A percentile compares a stretch with the other conserved stretches of the same genome.
These are phyloP conservation scores for Microdochium trichocladiopsis DNA, from an alignment of 2,329 filamentous ascomycete genomes.

Conservation along the genomic window DNA sequence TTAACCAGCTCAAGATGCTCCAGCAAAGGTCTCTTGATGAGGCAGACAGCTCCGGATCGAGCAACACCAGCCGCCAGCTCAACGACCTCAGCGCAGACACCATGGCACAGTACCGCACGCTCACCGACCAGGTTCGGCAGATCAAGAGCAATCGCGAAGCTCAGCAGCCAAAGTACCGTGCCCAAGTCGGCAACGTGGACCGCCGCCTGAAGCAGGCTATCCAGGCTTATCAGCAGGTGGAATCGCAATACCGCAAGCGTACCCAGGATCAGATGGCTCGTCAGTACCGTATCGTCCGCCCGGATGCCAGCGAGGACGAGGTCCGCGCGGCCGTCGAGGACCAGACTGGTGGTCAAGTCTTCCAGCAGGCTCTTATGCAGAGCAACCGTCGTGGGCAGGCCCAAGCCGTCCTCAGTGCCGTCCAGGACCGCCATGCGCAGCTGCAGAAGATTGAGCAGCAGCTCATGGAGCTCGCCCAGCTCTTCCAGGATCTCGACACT, in stretches of 20 bases:
- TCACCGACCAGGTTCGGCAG: conserved; percentile 80
- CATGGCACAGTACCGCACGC: conserved; percentile 72
- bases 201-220: conserved; percentile 96
- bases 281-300: conserved; percentile 84
- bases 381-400: conserved; percentile 77
- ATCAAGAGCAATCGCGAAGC: conserved; percentile 98
- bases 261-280: conserved; percentile 97
- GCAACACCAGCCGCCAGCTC: conserved; percentile 60
- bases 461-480: conserved; percentile 80
- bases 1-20: conserved; percentile 63
- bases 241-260: conserved; percentile 96
- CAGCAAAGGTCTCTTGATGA: conserved; percentile 69
- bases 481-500: conserved; percentile 86
- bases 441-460: conserved; percentile 97
- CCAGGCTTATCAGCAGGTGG: conserved; percentile 97
- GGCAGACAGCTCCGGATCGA: conserved; percentile 62
- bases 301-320: conserved; percentile 73
- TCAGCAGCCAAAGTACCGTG: conserved; percentile 62
- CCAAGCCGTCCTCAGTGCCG: conserved; percentile 69
- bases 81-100: conserved; percentile 70
- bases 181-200: conserved; percentile 77
- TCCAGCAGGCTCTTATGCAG: conserved; percentile 79
- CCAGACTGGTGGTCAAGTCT: conserved; percentile 67
- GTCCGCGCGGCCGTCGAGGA: conserved; percentile 72
- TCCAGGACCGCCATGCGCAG: conserved; percentile 75